Evolutionary conservation across 106 monocot species (phyloP), one percentile per base, ranked within the genome.

Genomic region (Cymbidium sinense): DNA sequence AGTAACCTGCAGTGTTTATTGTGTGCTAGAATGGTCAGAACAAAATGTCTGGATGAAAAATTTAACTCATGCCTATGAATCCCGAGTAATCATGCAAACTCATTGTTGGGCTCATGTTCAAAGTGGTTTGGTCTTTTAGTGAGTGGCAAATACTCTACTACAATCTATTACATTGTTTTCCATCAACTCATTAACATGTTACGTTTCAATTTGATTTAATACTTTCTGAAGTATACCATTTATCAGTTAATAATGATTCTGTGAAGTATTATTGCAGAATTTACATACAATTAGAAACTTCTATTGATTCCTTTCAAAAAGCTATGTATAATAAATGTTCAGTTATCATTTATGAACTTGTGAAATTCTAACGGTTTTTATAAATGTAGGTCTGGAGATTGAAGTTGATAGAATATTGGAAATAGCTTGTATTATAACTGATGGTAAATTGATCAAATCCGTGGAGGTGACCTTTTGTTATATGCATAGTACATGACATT

Each of bases 351-450:
- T 13, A 21, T 0, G 8, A 71, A 20, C n/a, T 71, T 71, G 13
- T n/a, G n/a, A 35, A 21, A 21, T 71, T 36, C 21, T 35, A 71
- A 36, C 71, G 15, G 37, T 37, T 71, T 44, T 34, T 65, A 3
- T 29, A 25, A 47, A 0, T 81, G 77, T 76, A 99, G 98, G 98
- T 76, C 82, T 99, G 84, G 64, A 92, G 87, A 77, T 94, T 83
- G 84, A 90, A 85, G 84, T 84, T 74, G 98, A 99, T 61, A 85
- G 92, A 72, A 99, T 94, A 82, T 81, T 99, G 78, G 98, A 99
- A 87, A 99, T 99, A 65, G 94, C 94, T 85, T 99, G 98, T 90
- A 64, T 99, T 76, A 79, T 99, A 79, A 99, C 98, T 64, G 90
- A 99, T 77, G 94, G 98, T 73, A 92, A 85, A 41, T 82, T 99